Conservation (phyloP, 2,329 filamentous ascomycete genomes). For the Didymella exigua region DNA sequence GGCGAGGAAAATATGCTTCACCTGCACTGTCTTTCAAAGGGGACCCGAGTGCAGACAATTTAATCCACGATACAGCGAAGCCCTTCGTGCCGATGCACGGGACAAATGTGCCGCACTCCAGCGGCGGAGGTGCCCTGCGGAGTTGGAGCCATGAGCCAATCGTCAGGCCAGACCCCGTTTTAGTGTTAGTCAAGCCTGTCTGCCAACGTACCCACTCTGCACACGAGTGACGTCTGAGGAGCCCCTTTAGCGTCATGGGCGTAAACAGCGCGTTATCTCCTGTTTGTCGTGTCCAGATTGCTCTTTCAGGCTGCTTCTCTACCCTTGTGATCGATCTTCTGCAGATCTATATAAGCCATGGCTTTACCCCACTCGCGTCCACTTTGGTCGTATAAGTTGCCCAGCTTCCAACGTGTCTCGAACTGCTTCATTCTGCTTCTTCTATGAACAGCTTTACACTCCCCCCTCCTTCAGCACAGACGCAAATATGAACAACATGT, state of each 20-base stretch:
- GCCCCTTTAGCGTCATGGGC: conserved; percentile 13
- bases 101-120: no score
- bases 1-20: background rate
- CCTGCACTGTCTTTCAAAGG: background rate
- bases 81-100: conserved; percentile 10
- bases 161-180: conserved; percentile 2
- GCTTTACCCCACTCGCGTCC: conserved; percentile 13
- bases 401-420: background rate
- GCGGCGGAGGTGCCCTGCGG: conserved; percentile 13
- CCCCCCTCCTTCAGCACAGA: background rate
- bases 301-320: conserved; percentile 5
- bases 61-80: conserved; percentile 13
- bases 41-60: background rate
- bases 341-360: conserved; percentile 4
- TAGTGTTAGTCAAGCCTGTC: conserved; percentile 5
- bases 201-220: conserved; percentile 13
- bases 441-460: background rate
- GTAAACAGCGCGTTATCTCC: conserved; percentile 14
- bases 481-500: conserved; percentile 18
- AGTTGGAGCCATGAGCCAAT: conserved; percentile 5
- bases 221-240: conserved; percentile 18
- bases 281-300: conserved; percentile 9
- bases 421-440: background rate
- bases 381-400: conserved; percentile 9
- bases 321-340: conserved; percentile 9